These are phyloP conservation scores for Passalora sequoiae DNA, from an alignment of 2,329 filamentous ascomycete species.

Conservation along the genomic window DNA sequence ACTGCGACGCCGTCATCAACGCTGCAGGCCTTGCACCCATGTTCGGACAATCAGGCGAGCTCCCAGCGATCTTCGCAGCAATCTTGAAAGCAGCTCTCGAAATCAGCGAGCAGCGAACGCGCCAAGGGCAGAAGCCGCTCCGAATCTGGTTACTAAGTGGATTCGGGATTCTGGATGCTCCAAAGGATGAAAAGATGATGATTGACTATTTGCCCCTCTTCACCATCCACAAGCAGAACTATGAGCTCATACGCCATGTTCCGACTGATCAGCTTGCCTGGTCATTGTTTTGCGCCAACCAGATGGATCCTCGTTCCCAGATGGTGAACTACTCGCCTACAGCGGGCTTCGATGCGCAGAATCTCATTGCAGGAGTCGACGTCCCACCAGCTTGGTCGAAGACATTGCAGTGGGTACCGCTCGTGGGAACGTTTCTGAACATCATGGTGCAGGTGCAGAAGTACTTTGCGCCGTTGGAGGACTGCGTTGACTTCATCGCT, in stretches of 20 bases:
- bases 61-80: conserved; percentile 38
- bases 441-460: conserved; percentile 6
- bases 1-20: conserved; percentile 40
- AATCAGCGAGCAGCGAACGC: conserved; percentile 4
- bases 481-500: conserved; percentile 11
- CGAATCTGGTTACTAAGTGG: conserved; percentile 39
- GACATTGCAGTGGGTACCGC: conserved; percentile 5
- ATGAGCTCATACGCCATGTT: background rate
- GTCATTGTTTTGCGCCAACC: conserved; percentile 12
- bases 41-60: conserved; percentile 35
- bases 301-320: conserved; percentile 7
- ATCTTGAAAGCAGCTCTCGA: conserved; percentile 32
- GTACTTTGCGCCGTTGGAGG: conserved; percentile 10
- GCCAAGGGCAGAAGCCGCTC: conserved; percentile 32
- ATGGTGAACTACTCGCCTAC: conserved; percentile 1
- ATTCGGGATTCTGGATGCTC: conserved; percentile 31
- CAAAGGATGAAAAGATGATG: conserved; percentile 1
- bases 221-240: conserved; percentile 5
- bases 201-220: conserved; percentile 7
- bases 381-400: conserved; percentile 8
- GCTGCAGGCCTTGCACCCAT: conserved; percentile 39
- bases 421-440: conserved; percentile 9
- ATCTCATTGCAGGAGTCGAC: conserved; percentile 3
- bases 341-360: conserved; percentile 1
- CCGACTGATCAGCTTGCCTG: conserved; percentile 2